Percentiles rank a stretch among this genome's conserved stretches.
Evolutionary conservation across 768 basidiomycete genomes (phyloP).

Genomic region (Gloeophyllum trabeum): DNA sequence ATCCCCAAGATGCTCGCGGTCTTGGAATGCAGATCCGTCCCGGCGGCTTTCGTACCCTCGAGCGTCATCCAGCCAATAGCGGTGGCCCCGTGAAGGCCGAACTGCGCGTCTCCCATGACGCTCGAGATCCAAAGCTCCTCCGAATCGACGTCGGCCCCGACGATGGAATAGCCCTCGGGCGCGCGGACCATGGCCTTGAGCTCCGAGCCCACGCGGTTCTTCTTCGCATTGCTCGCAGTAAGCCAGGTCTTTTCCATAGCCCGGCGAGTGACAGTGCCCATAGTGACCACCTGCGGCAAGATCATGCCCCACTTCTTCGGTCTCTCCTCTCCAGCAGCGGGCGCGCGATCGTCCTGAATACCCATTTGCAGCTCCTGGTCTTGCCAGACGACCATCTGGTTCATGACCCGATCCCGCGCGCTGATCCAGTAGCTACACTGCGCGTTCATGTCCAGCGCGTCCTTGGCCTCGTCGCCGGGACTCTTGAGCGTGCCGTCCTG

Average conservation of each 20-base stretch:
- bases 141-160: slow-evolving; percentile 97
- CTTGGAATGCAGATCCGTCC: slow-evolving; percentile 95
- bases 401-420: slow-evolving; percentile 80
- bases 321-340: neutral
- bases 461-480: slow-evolving; percentile 68
- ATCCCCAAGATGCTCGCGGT: slow-evolving; percentile 89
- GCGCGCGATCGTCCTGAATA: slow-evolving; percentile 17
- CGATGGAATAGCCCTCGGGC: slow-evolving; percentile 85
- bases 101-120: slow-evolving; percentile 97
- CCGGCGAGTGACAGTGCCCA: slow-evolving; percentile 97
- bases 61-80: slow-evolving; percentile 99
- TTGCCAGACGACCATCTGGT: slow-evolving; percentile 91
- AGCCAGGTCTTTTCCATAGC: slow-evolving; percentile 98
- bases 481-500: slow-evolving; percentile 82
- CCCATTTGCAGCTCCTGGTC: slow-evolving; percentile 39
- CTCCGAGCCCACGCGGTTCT: slow-evolving; percentile 95
- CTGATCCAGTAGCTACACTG: slow-evolving; percentile 98
- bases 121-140: slow-evolving; percentile 99
- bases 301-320: slow-evolving; percentile 77
- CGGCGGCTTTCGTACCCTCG: slow-evolving; percentile 89
- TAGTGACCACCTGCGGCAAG: slow-evolving; percentile 90
- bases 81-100: slow-evolving; percentile 91
- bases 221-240: slow-evolving; percentile 96
- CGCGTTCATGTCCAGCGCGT: slow-evolving; percentile 85
- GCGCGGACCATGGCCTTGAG: slow-evolving; percentile 97